Evolutionary conservation across 768 basidiomycete genomes (phyloP).

Genomic region (Rhizopogon rudus): DNA sequence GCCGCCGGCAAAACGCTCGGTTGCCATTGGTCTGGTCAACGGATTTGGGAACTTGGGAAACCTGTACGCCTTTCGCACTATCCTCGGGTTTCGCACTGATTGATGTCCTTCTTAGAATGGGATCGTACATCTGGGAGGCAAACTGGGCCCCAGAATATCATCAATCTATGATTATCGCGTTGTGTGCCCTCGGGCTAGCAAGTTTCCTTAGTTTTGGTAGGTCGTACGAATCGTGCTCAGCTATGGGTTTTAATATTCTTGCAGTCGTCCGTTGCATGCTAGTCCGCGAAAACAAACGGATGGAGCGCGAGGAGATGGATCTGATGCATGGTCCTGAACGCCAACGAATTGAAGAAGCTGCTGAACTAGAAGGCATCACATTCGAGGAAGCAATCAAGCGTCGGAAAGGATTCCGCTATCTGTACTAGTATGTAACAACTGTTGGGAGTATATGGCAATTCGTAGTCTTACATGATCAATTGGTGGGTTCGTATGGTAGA

Average conservation of each 20-base stretch:
- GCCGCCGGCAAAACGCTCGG: conserved; percentile 50
- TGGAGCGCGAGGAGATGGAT: conserved; percentile 45
- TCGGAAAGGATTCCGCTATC: conserved; percentile 53
- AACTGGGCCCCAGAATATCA: conserved; percentile 59
- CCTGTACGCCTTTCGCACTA: conserved; percentile 34
- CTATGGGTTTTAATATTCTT: neutral
- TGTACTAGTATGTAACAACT: conserved; percentile 30
- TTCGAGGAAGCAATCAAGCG: conserved; percentile 56
- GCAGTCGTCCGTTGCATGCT: conserved; percentile 40
- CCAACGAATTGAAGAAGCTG: conserved; percentile 52
- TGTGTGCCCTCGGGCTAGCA: conserved; percentile 30
- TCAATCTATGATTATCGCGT: conserved; percentile 53
- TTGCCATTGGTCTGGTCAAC: conserved; percentile 59
- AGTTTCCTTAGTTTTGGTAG: conserved; percentile 32
- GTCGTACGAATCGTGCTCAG: neutral
- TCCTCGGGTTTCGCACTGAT: neutral
- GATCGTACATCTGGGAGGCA: conserved; percentile 58
- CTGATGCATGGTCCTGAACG: conserved; percentile 40
- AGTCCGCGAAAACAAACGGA: conserved; percentile 42
- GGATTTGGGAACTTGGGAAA: conserved; percentile 56
- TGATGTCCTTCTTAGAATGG: conserved; percentile 35
- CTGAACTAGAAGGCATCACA: conserved; percentile 52
- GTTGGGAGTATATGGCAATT: neutral
- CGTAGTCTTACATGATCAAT: neutral
- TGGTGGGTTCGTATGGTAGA: too few species aligned